Percentiles rank a stretch among this genome's conserved stretches.
phyloP scores from a whole-genome alignment of 2,329 filamentous ascomycete genomes.

The Diaporthe citriasiana region DNA sequence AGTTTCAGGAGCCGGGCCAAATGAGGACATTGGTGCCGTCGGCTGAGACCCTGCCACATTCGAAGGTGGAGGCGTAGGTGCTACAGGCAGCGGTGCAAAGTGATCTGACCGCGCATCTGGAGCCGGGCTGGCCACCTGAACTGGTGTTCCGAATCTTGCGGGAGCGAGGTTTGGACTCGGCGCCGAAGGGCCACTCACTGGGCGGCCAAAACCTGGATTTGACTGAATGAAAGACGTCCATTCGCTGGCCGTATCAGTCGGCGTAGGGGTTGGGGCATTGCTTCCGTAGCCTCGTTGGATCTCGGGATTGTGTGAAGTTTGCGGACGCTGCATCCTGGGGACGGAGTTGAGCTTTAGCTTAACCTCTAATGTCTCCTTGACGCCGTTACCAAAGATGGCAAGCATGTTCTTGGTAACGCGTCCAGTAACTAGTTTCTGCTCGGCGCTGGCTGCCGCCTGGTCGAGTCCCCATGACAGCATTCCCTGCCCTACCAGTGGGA shows the following conservation, averaged over 20 bases:
- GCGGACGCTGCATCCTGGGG: slow-evolving; percentile 63
- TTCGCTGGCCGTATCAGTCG: slow-evolving; percentile 74
- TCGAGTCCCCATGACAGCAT: slow-evolving; percentile 89
- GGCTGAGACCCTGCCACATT: slow-evolving; percentile 36
- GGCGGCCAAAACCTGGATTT: slow-evolving; percentile 69
- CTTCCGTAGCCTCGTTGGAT: slow-evolving; percentile 40
- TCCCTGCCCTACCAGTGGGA: slow-evolving; percentile 93
- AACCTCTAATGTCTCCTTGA: slow-evolving; percentile 92
- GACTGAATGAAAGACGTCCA: slow-evolving; percentile 85
- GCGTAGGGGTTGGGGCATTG: slow-evolving; percentile 53
- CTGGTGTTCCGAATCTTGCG: slow-evolving; percentile 41
- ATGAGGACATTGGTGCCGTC: slow-evolving; percentile 39
- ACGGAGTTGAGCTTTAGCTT: slow-evolving; percentile 89
- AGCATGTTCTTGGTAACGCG: slow-evolving; percentile 89
- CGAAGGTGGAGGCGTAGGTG: slow-evolving; percentile 42
- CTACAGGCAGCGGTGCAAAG: slow-evolving; percentile 20
- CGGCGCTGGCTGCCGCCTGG: slow-evolving; percentile 66
- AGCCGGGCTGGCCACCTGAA: slow-evolving; percentile 39
- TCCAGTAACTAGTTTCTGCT: slow-evolving; percentile 84
- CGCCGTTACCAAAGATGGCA: slow-evolving; percentile 85
- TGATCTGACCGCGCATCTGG: slow-evolving; percentile 38
- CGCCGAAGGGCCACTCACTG: slow-evolving; percentile 49
- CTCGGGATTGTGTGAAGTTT: slow-evolving; percentile 45
- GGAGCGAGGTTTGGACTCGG: slow-evolving; percentile 54
- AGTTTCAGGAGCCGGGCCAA: slow-evolving; percentile 42